A percentile compares a stretch with the other conserved stretches of the same genome.
Evolutionary conservation across 2,329 filamentous ascomycete species (phyloP).

Genomic region (Xylaria polymorpha): DNA sequence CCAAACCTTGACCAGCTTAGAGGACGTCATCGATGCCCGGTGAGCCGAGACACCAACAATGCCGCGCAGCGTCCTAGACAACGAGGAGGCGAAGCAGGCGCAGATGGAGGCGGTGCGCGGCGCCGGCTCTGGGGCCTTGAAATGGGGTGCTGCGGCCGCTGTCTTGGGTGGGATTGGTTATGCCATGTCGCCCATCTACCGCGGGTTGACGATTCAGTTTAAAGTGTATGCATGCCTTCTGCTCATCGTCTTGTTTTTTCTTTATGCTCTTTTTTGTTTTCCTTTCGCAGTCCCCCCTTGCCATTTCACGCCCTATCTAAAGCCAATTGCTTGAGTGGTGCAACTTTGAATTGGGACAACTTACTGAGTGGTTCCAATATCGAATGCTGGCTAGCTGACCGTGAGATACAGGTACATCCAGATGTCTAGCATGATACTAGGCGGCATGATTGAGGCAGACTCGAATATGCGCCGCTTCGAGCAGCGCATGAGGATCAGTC

Average conservation of each 20-base stretch:
- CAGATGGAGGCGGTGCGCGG: conserved; percentile 78
- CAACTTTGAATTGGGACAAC: not conserved
- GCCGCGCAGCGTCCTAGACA: conserved; percentile 67
- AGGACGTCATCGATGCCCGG: not conserved
- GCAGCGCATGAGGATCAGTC: conserved; percentile 71
- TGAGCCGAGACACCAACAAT: conserved; percentile 14
- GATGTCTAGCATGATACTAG: conserved; percentile 87
- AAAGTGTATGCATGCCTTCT: conserved; percentile 70
- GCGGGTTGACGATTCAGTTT: conserved; percentile 78
- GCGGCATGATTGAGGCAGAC: conserved; percentile 81
- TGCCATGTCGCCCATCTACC: conserved; percentile 75
- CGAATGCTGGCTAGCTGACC: conserved; percentile 10
- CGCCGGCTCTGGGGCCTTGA: conserved; percentile 73
- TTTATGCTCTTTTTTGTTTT: not conserved
- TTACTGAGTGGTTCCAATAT: not conserved
- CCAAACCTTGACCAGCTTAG: not conserved
- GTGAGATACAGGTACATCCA: conserved; percentile 73
- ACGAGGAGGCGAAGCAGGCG: conserved; percentile 74
- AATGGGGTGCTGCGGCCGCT: conserved; percentile 77
- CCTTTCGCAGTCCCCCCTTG: no score
- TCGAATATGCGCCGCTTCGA: conserved; percentile 74
- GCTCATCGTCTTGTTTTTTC: not conserved
- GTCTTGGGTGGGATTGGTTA: conserved; percentile 72
- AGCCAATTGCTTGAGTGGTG: not conserved
- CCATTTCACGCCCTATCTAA: not conserved